Conservation (phyloP, 129 eudicot species). For the Calendula officinalis region DNA sequence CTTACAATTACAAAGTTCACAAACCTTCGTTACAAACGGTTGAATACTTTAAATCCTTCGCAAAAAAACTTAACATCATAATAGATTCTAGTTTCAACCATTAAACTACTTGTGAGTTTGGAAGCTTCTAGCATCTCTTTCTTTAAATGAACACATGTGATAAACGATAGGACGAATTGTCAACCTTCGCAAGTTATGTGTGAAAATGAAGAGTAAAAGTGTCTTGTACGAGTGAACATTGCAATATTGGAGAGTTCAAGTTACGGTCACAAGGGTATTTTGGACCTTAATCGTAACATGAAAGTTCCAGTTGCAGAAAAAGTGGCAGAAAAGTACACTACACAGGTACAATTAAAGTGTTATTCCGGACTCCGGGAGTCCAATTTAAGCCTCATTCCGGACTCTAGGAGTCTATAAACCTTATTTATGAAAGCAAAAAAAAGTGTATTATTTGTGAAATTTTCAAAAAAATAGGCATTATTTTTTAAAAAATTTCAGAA, state of each 20-base stretch:
- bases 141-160: constrained; percentile 23
- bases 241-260: background rate
- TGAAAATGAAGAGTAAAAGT: background rate
- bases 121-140: constrained; percentile 54
- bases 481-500: too few relatives aligned
- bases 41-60: background rate
- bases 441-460: too few relatives aligned
- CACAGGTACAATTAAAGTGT: too few relatives aligned
- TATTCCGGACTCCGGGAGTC: too few relatives aligned
- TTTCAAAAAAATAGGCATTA: too few relatives aligned
- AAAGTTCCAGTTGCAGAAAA: too few relatives aligned
- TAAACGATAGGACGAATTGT: constrained; percentile 4
- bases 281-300: too few relatives aligned
- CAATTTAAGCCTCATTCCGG: too few relatives aligned
- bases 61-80: background rate
- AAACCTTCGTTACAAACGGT: constrained; percentile 5
- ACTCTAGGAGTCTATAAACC: too few relatives aligned
- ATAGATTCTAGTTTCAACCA: constrained; percentile 19
- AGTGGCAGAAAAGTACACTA: too few relatives aligned
- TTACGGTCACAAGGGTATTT: background rate
- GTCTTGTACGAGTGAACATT: background rate
- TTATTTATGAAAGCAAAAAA: too few relatives aligned
- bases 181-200: background rate
- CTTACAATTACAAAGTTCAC: constrained; percentile 13
- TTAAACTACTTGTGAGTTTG: constrained; percentile 36